Conservation (phyloP, 768 basidiomycete species). For the Mycena amicta region DNA sequence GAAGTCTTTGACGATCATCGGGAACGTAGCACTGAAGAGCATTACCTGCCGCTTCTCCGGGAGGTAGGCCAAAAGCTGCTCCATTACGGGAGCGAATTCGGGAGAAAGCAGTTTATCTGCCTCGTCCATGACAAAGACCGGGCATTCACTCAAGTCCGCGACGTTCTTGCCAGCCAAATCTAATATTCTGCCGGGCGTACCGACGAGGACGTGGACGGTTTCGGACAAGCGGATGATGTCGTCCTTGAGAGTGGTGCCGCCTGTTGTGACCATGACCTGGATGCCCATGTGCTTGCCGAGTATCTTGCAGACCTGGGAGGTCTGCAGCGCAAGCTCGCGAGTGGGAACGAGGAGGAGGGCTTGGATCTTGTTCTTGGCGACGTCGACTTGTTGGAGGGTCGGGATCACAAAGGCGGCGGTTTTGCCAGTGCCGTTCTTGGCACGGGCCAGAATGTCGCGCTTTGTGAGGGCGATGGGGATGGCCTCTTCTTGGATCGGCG, state of each 20-base stretch:
- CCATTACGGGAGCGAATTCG: conserved; percentile 98
- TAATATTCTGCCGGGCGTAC: conserved; percentile 94
- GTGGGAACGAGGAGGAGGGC: conserved; percentile 96
- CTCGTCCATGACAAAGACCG: conserved; percentile 99
- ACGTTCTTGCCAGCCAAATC: conserved; percentile 92
- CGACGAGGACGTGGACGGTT: conserved; percentile 92
- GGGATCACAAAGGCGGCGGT: conserved; percentile 99
- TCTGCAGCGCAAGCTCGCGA: conserved; percentile 97
- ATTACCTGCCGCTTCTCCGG: conserved; percentile 91
- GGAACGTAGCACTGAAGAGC: conserved; percentile 99
- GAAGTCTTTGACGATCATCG: conserved; percentile 98
- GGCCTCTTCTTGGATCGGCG: conserved; percentile 98
- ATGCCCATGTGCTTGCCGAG: conserved; percentile 94
- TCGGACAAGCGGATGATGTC: conserved; percentile 93
- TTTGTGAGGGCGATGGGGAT: conserved; percentile 93
- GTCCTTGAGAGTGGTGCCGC: conserved; percentile 96
- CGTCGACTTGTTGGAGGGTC: conserved; percentile 89
- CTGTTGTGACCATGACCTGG: conserved; percentile 99
- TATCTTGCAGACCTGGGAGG: conserved; percentile 97
- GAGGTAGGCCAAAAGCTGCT: conserved; percentile 86
- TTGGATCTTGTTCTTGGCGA: conserved; percentile 85
- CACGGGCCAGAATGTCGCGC: conserved; percentile 92
- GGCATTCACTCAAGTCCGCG: conserved; percentile 92
- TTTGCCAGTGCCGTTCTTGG: conserved; percentile 97
- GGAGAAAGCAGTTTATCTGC: conserved; percentile 97